Base-by-base conservation (phyloP, 2,329 filamentous ascomycete genomes). In the Cladorrhinum sp. region DNA sequence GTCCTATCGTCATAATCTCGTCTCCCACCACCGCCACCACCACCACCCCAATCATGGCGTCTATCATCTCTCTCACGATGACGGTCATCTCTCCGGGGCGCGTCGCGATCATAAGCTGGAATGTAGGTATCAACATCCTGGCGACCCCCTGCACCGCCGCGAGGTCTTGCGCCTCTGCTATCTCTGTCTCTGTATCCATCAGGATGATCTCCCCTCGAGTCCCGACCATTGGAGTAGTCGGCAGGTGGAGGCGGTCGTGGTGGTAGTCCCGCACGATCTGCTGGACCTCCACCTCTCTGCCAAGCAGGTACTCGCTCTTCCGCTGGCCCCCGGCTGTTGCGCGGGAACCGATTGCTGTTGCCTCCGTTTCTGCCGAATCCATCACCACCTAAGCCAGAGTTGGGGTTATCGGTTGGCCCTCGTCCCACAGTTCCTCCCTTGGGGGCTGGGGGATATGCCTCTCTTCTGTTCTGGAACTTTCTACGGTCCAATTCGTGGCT, bases 401-500 rank as follows among this genome's bases (percentile, higher is more conserved):
- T 80, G 9, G 81, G 79, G 8, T 80, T 78, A 57, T 77, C 77
- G 49, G 75, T 73, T 1, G 80, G 79, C n/a, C 85, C 86, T 69
- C 92, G 86, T 13, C 93, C 93, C 2, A 96, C 92, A 1, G 91
- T 92, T 3, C 92, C 93, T 12, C 93, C 93, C 67, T 93, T 92
- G 0, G 95, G 95, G 0, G 93, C 95, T 12, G 95, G 93, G 3
- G 93, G 93, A 10, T 93, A 82, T 22, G 88, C 89, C 22, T 89
- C 89, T 70, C 91, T 91, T 69, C 95, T 89, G 61, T 92, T 90
- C 66, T 96, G 89, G 68, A 92, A 93, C 75, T 93, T 96, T 72
- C 92, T 86, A 55, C 93, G 85, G 72, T 99, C 95, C n/a, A 98
- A 80, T 74, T 99, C 95, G 75, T 99, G 95, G 50, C 92, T 96